These are phyloP conservation scores for Tuber brumale DNA, from an alignment of 495 filamentous ascomycete species.

Conservation along the genomic window DNA sequence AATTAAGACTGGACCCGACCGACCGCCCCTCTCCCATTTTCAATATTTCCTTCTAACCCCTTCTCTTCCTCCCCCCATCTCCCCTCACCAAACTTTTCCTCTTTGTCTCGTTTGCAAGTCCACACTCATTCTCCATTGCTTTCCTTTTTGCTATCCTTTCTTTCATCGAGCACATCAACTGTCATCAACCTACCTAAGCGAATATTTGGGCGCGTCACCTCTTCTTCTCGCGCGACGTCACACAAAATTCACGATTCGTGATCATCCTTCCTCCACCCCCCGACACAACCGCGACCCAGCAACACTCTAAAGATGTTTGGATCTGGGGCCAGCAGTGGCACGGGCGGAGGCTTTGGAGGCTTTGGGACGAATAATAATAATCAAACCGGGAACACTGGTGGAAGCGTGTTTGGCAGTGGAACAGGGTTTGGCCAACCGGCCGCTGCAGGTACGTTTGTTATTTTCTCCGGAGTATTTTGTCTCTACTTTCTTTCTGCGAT, in stretches of 20 bases:
- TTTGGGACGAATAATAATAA: slow-evolving; percentile 53
- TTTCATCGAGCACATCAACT: slow-evolving; percentile 20
- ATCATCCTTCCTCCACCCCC: slow-evolving; percentile 29
- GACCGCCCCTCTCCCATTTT: slow-evolving; percentile 31
- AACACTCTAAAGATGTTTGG: slow-evolving; percentile 47
- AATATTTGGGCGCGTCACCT: slow-evolving; percentile 44
- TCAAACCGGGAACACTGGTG: slow-evolving; percentile 22
- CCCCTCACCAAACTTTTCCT: slow-evolving; percentile 6
- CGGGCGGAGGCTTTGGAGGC: slow-evolving; percentile 43
- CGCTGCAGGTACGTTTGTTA: slow-evolving; percentile 39
- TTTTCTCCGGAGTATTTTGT: slow-evolving; percentile 32
- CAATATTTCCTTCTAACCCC: slow-evolving; percentile 24
- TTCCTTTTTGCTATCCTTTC: slow-evolving; percentile 24
- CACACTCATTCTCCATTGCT: slow-evolving; percentile 28
- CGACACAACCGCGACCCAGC: slow-evolving; percentile 35
- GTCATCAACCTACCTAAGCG: slow-evolving; percentile 40
- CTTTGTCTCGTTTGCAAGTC: slow-evolving; percentile 15
- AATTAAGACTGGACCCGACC: slow-evolving; percentile 9
- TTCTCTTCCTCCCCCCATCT: slow-evolving; percentile 18
- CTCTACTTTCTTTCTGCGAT: slow-evolving; percentile 33
- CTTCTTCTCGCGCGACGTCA: slow-evolving; percentile 25
- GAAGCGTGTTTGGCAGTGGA: slow-evolving; percentile 53
- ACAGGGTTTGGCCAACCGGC: slow-evolving; percentile 50
- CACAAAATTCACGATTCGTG: slow-evolving; percentile 37
- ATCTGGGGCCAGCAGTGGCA: slow-evolving; percentile 34